These are phyloP conservation scores for Pseudomonodictys pantanalensis DNA, from an alignment of 495 filamentous ascomycete genomes.

Conservation along the genomic window DNA sequence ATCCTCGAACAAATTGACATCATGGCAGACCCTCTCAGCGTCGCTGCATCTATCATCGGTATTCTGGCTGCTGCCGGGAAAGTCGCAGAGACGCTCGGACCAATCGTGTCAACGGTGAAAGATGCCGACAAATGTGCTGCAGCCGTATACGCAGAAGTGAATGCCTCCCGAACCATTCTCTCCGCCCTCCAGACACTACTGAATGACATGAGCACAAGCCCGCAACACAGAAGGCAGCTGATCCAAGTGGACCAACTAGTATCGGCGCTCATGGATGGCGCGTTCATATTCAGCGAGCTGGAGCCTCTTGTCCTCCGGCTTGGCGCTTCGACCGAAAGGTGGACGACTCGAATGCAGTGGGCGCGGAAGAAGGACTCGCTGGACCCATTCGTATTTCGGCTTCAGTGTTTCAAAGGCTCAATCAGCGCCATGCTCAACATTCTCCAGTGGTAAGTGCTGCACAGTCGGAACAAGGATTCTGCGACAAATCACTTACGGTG, in stretches of 20 bases:
- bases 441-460: constrained; percentile 12
- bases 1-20: too few species aligned
- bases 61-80: constrained; percentile 13
- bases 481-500: too few species aligned
- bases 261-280: constrained; percentile 14
- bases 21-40: constrained; percentile 9
- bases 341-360: not conserved
- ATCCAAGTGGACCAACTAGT: too few species aligned
- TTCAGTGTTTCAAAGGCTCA: constrained; percentile 2
- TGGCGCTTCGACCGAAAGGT: not conserved
- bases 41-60: constrained; percentile 14
- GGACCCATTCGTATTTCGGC: not conserved
- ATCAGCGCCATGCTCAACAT: constrained; percentile 12
- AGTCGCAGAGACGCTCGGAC: constrained; percentile 2
- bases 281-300: constrained; percentile 1
- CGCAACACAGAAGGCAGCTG: too few species aligned
- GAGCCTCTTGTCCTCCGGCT: constrained; percentile 3
- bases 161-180: too few species aligned
- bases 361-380: not conserved
- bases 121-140: not conserved
- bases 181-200: too few species aligned
- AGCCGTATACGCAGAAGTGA: too few species aligned
- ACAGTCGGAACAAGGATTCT: too few species aligned
- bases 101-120: constrained; percentile 1
- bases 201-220: too few species aligned